These are phyloP conservation scores for Claviceps quebecensis DNA, from an alignment of 2,329 filamentous ascomycete species.

Conservation along the genomic window DNA sequence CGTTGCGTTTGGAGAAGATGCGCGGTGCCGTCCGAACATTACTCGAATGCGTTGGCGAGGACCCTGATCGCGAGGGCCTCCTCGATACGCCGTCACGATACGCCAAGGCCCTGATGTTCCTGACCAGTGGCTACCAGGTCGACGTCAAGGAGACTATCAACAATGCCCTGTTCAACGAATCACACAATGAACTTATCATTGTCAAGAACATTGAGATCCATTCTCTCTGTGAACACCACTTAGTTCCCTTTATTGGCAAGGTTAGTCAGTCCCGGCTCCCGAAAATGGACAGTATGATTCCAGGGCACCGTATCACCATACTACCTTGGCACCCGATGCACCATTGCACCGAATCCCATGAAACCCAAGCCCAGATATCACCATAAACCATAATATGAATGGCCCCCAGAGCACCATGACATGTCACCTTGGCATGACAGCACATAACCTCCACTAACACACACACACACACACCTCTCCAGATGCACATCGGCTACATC, in stretches of 20 bases:
- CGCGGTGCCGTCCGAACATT: slow-evolving; percentile 49
- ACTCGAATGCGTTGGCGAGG: slow-evolving; percentile 55
- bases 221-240: slow-evolving; percentile 89
- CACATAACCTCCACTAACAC: not conserved
- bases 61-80: slow-evolving; percentile 50
- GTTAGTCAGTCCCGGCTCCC: slow-evolving; percentile 27
- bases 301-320: no score
- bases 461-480: not conserved
- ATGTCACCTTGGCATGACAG: not conserved
- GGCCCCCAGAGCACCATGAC: not conserved
- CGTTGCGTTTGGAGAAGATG: slow-evolving; percentile 41
- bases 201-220: slow-evolving; percentile 96
- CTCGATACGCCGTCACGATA: slow-evolving; percentile 68
- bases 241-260: slow-evolving; percentile 94
- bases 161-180: slow-evolving; percentile 86
- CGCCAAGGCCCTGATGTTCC: slow-evolving; percentile 87
- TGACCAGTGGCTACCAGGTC: slow-evolving; percentile 94
- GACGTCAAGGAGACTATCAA: slow-evolving; percentile 88
- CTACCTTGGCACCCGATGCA: no score
- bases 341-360: no score
- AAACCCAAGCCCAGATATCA: no score
- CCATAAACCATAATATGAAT: no score
- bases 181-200: slow-evolving; percentile 93
- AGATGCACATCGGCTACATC: slow-evolving; percentile 99
- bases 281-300: not conserved